Evolutionary conservation across 805 yeast species (phyloP), one percentile per base, ranked within the genome.

Genomic region (Yueomyces sinensis): DNA sequence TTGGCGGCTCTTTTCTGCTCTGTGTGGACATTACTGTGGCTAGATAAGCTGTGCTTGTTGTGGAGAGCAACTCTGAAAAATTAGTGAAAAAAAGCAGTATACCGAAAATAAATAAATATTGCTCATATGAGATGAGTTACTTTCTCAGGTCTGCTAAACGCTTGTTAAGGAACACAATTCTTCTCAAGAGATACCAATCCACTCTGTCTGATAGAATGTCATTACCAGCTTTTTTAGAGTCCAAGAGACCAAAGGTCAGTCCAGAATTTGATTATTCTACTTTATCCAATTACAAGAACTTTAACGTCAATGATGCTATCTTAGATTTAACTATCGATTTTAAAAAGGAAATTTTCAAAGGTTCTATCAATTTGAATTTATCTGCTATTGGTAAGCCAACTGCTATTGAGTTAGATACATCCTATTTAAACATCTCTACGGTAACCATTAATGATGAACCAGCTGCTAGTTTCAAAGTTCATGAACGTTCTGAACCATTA

Each of bases 201-300:
- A n/a, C n/a, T n/a, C n/a, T n/a, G n/a, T n/a, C n/a, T n/a, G n/a
- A n/a, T 32, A 34, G 31, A 33, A 37, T 37, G 34, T 30, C 36
- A 32, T 34, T 57, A 13, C 58, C 65, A 17, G 41, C 52, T 2
- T 41, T 52, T 22, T 32, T 59, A 15, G 47, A 45, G 27, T 31
- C 37, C 4, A 34, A 32, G 30, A 54, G 63, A 46, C 66, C 65
- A 4, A 15, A 31, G 9, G 31, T 37, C 6, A 42, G 54, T 4
- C 65, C 83, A 3, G 82, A 75, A 44, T 37, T 50, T 9, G 95
- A 86, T 54, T 79, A 80, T 17, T 79, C 93, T 2, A 82, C 95
- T 3, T 62, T 76, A 32, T 83, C 94, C 29, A 81, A 78, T 53
- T 86, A 82, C 54, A 43, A 46, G 14, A 43, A 58, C 20, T 77